Conservation (phyloP, 2,329 filamentous ascomycete species). For the Hypoxylon rubiginosum region DNA sequence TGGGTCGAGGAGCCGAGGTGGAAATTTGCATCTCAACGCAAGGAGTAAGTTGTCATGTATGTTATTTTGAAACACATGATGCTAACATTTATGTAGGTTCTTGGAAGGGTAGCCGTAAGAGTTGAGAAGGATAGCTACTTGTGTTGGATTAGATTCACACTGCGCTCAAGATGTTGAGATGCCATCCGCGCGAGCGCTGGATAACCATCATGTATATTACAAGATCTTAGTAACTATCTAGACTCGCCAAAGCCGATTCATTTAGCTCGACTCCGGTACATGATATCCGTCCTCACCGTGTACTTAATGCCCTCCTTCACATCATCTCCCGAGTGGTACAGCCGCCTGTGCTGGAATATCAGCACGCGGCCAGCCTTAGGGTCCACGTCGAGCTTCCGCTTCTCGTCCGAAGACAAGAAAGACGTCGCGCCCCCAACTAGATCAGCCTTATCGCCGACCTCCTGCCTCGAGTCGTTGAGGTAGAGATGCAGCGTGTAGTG, state of each 20-base stretch:
- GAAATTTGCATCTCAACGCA: not conserved
- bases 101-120: not conserved
- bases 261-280: constrained; percentile 55
- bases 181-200: not conserved
- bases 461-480: constrained; percentile 63
- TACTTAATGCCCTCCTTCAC: constrained; percentile 68
- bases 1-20: not conserved
- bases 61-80: not conserved
- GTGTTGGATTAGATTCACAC: not conserved
- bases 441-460: constrained; percentile 51
- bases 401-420: constrained; percentile 62
- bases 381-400: constrained; percentile 64
- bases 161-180: too few relatives aligned
- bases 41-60: not conserved
- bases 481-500: constrained; percentile 70
- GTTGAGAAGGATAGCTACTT: not conserved
- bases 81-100: not conserved
- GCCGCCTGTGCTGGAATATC: constrained; percentile 68
- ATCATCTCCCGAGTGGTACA: constrained; percentile 67
- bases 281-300: constrained; percentile 68
- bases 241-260: not conserved
- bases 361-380: constrained; percentile 70
- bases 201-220: not conserved
- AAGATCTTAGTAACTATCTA: not conserved
- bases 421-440: constrained; percentile 68